Conservation (phyloP, 108 stramenopile genomes). For the Hondaea fermentalgiana region DNA sequence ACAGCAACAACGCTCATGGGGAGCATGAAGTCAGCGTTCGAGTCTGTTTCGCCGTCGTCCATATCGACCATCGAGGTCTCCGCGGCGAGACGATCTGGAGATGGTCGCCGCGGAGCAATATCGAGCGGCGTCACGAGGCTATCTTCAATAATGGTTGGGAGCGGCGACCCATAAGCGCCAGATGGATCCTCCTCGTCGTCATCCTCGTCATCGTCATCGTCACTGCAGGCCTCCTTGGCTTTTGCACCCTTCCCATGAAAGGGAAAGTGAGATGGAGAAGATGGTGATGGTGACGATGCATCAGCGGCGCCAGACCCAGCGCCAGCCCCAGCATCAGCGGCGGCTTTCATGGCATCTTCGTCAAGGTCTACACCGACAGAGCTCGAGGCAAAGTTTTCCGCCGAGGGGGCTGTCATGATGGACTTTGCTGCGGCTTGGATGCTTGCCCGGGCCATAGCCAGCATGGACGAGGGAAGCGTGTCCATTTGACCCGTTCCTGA, state of each 20-base stretch:
- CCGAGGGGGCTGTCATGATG: background rate
- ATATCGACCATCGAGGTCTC: background rate
- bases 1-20: background rate
- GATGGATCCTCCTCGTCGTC: constrained; percentile 26
- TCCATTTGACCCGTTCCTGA: background rate
- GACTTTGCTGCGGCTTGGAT: background rate
- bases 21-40: background rate
- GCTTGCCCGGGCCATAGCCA: background rate
- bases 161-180: no score
- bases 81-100: no score
- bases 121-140: background rate
- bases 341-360: background rate
- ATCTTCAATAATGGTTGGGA: background rate
- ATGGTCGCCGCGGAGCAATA: background rate
- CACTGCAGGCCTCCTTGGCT: background rate
- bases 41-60: background rate
- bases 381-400: background rate
- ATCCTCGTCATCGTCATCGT: constrained; percentile 7
- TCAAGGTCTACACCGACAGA: background rate
- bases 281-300: no score
- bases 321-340: background rate
- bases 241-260: no score
- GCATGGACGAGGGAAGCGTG: background rate
- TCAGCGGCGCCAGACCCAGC: background rate
- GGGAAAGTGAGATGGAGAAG: no score